phyloP scores from a whole-genome alignment of 345 rosid genomes.

The Euclidium syriacum region DNA sequence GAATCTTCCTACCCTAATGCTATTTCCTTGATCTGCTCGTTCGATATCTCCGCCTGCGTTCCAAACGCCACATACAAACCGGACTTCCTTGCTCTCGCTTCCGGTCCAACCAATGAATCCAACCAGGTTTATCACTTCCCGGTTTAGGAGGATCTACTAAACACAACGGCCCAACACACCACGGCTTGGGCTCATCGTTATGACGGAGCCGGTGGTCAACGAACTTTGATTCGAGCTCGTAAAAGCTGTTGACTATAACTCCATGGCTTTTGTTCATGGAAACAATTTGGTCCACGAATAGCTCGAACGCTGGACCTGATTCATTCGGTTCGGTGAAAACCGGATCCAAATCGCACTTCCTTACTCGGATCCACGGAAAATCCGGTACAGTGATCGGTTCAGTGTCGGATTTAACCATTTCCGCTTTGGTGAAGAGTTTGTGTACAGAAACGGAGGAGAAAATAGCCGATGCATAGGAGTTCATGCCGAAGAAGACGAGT shows the following conservation, averaged over 20 bases:
- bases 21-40: conserved; percentile 48
- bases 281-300: neutral
- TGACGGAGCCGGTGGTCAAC: conserved; percentile 29
- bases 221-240: conserved; percentile 55
- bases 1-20: conserved; percentile 51
- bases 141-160: conserved; percentile 13
- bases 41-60: conserved; percentile 53
- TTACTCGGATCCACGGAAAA: conserved; percentile 57
- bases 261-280: conserved; percentile 36
- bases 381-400: conserved; percentile 40
- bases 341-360: conserved; percentile 33
- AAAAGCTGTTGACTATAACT: conserved; percentile 42
- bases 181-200: conserved; percentile 3
- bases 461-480: conserved; percentile 21
- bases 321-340: neutral
- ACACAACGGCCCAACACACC: conserved; percentile 61
- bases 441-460: neutral
- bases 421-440: conserved; percentile 8
- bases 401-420: conserved; percentile 25
- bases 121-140: conserved; percentile 27
- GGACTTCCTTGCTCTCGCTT: conserved; percentile 35
- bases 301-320: conserved; percentile 10
- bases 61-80: conserved; percentile 75
- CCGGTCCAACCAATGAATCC: conserved; percentile 60
- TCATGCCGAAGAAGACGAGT: conserved; percentile 45